These are phyloP conservation scores for Tanacetum coccineum DNA, from an alignment of 129 eudicot species.

Conservation along the genomic window DNA sequence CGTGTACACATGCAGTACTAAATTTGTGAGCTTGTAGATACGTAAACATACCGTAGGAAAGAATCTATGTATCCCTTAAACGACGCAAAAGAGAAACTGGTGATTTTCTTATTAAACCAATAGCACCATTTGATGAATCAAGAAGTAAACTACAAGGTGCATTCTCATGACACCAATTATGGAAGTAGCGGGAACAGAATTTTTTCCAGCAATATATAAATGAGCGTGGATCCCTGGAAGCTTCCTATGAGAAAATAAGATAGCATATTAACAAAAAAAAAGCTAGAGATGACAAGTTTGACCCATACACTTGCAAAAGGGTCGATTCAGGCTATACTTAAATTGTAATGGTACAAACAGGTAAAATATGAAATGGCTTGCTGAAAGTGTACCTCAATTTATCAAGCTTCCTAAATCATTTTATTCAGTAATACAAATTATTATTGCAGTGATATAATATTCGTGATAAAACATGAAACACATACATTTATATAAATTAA, in stretches of 20 bases:
- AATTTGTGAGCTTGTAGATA: not conserved
- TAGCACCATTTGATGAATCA: conserved; percentile 62
- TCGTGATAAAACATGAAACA: not conserved
- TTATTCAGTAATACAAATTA: not conserved
- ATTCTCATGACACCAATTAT: conserved; percentile 67
- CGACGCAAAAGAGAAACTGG: conserved; percentile 73
- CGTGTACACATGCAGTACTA: too few species aligned
- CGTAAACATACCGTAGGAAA: conserved; percentile 47
- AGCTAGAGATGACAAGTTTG: not conserved
- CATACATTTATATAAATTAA: too few species aligned
- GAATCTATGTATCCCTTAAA: conserved; percentile 75
- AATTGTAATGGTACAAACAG: not conserved
- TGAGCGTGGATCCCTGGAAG: conserved; percentile 53
- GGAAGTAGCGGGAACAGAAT: conserved; percentile 56
- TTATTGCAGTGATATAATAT: not conserved
- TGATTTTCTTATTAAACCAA: conserved; percentile 70
- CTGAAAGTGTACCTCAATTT: not conserved
- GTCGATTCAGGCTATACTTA: too few species aligned
- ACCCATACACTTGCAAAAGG: not conserved
- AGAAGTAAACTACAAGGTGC: conserved; percentile 60
- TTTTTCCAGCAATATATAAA: conserved; percentile 68
- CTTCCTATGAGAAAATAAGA: conserved; percentile 50
- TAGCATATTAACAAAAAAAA: not conserved
- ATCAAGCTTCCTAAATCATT: not conserved
- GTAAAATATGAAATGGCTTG: not conserved